Evolutionary conservation across 129 eudicot genomes (phyloP).

Genomic region (Solidago caesia): DNA sequence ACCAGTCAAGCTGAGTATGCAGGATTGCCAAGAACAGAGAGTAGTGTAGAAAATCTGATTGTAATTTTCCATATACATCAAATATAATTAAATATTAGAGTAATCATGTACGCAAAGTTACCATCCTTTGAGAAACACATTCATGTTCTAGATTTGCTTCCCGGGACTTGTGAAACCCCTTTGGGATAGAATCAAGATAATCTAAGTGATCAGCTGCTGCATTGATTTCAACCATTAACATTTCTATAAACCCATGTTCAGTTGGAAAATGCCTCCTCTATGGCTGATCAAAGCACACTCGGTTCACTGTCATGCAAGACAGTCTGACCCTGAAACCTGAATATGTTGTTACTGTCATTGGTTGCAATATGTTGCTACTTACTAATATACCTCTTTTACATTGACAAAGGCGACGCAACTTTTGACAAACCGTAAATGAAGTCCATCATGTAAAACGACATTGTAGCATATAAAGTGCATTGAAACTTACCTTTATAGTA

Average conservation of each 20-base stretch:
- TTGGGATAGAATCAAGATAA: constrained; percentile 56
- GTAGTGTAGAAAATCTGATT: constrained; percentile 96
- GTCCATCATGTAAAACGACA: too few species aligned
- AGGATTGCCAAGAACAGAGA: constrained; percentile 61
- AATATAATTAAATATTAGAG: constrained; percentile 23
- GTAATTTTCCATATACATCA: constrained; percentile 61
- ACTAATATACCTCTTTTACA: too few species aligned
- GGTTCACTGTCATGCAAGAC: constrained; percentile 71
- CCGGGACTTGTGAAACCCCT: constrained; percentile 50
- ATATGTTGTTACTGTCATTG: neutral
- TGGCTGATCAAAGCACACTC: constrained; percentile 75
- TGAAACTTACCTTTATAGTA: too few species aligned
- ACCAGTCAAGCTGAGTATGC: constrained; percentile 84
- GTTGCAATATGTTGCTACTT: too few species aligned
- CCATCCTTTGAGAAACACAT: constrained; percentile 50
- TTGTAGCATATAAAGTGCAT: too few species aligned
- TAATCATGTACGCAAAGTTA: constrained; percentile 13
- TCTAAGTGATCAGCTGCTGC: constrained; percentile 80
- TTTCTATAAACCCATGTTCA: constrained; percentile 81
- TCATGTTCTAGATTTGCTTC: constrained; percentile 54
- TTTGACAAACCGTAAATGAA: too few species aligned
- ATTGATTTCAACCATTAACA: constrained; percentile 88
- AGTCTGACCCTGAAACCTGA: constrained; percentile 93
- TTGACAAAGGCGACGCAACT: too few species aligned
- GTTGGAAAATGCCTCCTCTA: constrained; percentile 94